These are phyloP conservation scores for Pachysandra terminalis DNA, from an alignment of 164 flowering plant genomes.

Conservation along the genomic window DNA sequence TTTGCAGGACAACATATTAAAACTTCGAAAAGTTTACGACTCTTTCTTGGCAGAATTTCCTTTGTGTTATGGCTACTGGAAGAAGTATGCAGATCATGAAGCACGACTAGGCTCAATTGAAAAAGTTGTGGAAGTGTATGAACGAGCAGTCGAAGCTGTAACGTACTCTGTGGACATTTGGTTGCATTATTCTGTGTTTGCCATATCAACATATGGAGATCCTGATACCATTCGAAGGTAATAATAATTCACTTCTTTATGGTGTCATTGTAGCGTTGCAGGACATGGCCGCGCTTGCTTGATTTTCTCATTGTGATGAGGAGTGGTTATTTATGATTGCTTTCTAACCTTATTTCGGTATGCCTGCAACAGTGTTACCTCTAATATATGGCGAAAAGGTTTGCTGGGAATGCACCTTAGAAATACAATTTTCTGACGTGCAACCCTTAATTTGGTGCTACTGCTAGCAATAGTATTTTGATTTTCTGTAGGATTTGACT, in stretches of 20 bases:
- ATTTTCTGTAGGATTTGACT: constrained; percentile 23
- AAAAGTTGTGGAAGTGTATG: constrained; percentile 93
- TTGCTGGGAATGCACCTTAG: constrained; percentile 49
- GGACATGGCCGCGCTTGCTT: constrained; percentile 18
- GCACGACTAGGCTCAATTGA: constrained; percentile 70
- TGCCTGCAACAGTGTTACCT: constrained; percentile 55
- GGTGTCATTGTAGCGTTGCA: constrained; percentile 9
- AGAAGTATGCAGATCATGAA: constrained; percentile 99
- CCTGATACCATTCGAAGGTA: constrained; percentile 92
- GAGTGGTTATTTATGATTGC: constrained; percentile 27
- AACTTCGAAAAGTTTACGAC: constrained; percentile 87
- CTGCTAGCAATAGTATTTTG: constrained; percentile 23
- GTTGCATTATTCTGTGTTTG: constrained; percentile 91
- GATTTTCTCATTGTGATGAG: constrained; percentile 24
- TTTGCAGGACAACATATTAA: constrained; percentile 68
- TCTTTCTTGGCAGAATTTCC: constrained; percentile 95
- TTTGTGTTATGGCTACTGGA: constrained; percentile 99
- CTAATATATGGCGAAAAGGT: constrained; percentile 47
- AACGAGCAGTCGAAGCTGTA: constrained; percentile 89
- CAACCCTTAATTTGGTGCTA: constrained; percentile 30
- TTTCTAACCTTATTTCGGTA: constrained; percentile 51
- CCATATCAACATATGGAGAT: constrained; percentile 84
- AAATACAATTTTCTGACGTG: constrained; percentile 33
- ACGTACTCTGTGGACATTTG: constrained; percentile 98
- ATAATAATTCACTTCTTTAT: constrained; percentile 13